These are phyloP conservation scores for Stenogyne calaminthoides DNA, from an alignment of 305 asterid genomes.

Conservation along the genomic window DNA sequence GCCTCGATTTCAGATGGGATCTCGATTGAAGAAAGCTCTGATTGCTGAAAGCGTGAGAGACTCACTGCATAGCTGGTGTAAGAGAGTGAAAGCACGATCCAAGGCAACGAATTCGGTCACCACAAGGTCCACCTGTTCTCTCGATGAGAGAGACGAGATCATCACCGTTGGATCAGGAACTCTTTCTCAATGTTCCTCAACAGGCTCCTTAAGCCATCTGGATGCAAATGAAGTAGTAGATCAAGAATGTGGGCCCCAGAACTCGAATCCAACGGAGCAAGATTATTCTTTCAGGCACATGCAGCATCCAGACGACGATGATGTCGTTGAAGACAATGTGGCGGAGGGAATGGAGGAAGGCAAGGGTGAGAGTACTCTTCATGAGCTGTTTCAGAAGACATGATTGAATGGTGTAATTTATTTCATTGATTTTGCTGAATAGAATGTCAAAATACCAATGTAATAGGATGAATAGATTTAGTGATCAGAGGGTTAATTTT, in stretches of 20 bases:
- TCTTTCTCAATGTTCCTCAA: constrained; percentile 68
- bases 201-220: constrained; percentile 40
- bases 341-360: constrained; percentile 35
- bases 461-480: neutral
- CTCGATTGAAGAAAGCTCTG: constrained; percentile 80
- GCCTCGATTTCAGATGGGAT: constrained; percentile 66
- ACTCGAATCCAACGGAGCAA: constrained; percentile 26
- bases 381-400: constrained; percentile 57
- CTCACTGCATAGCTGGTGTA: constrained; percentile 93
- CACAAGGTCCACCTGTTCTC: constrained; percentile 76
- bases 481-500: neutral
- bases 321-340: constrained; percentile 29
- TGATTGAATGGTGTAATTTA: neutral
- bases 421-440: neutral
- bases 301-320: constrained; percentile 31
- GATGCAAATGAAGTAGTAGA: constrained; percentile 36
- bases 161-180: constrained; percentile 71
- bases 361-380: constrained; percentile 45
- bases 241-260: constrained; percentile 32
- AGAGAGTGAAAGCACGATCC: constrained; percentile 78
- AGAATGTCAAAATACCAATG: neutral
- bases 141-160: constrained; percentile 80
- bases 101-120: constrained; percentile 63
- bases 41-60: constrained; percentile 88
- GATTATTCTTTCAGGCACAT: constrained; percentile 41